Percentiles rank a stretch among this genome's conserved stretches.
Evolutionary conservation across 805 yeast species (phyloP).

Genomic region (Candida hungchunana): DNA sequence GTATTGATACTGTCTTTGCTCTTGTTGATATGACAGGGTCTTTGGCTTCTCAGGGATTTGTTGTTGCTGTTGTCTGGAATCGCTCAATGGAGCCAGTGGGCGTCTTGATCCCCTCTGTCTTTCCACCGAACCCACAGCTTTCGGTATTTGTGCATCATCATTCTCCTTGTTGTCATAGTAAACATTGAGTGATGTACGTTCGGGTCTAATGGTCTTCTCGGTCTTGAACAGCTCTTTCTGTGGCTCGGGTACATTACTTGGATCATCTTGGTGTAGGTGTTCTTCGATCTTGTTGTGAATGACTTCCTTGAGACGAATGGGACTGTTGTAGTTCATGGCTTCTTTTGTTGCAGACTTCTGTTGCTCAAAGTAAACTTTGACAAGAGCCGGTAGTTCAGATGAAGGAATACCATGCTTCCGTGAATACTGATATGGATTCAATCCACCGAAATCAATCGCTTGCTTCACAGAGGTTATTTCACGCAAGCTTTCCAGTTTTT

Average conservation of each 20-base stretch:
- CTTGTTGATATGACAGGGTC: slow-evolving; percentile 2
- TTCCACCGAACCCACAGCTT: slow-evolving; percentile 5
- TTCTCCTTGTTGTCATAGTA: slow-evolving; percentile 16
- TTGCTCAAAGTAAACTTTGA: slow-evolving; percentile 33
- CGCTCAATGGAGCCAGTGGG: slow-evolving; percentile 20
- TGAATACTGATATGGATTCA: slow-evolving; percentile 38
- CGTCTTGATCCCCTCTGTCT: slow-evolving; percentile 12
- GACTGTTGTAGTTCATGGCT: slow-evolving; percentile 21
- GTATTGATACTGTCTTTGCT: slow-evolving; percentile 5
- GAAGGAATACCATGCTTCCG: slow-evolving; percentile 34
- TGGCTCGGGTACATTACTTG: slow-evolving; percentile 15
- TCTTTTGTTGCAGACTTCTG: slow-evolving; percentile 32
- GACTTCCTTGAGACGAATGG: slow-evolving; percentile 21
- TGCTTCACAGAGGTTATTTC: neutral
- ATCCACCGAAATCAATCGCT: slow-evolving; percentile 31
- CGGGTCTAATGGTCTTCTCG: neutral
- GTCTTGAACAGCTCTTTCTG: slow-evolving; percentile 13
- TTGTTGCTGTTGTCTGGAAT: slow-evolving; percentile 12
- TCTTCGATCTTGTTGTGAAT: slow-evolving; percentile 21
- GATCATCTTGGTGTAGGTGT: slow-evolving; percentile 25
- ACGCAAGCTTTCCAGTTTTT: too few relatives aligned
- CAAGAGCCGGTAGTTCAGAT: slow-evolving; percentile 32
- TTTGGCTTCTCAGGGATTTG: slow-evolving; percentile 7
- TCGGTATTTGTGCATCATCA: neutral
- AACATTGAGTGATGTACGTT: slow-evolving; percentile 2